These are phyloP conservation scores for Ceratocystis papillata DNA, from an alignment of 2,329 filamentous ascomycete genomes.

Conservation along the genomic window DNA sequence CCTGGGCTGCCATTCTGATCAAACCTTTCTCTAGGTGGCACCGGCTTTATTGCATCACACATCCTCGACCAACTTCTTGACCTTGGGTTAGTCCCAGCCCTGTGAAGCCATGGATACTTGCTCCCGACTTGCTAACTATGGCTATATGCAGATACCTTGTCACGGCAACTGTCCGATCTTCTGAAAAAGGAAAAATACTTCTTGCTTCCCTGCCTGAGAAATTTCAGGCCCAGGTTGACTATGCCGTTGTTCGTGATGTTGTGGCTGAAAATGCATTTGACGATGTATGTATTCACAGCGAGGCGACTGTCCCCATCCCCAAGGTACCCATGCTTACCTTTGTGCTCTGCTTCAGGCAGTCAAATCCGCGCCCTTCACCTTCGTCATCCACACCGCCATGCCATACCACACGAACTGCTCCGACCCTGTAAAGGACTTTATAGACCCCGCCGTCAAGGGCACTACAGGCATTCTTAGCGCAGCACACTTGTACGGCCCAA, in stretches of 20 bases:
- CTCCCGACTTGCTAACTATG: background rate
- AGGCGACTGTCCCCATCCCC: slow-evolving; percentile 31
- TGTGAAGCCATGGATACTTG: background rate
- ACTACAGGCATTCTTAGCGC: slow-evolving; percentile 42
- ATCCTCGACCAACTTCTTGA: slow-evolving; percentile 39
- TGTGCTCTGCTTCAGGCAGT: slow-evolving; percentile 6
- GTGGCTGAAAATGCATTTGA: slow-evolving; percentile 60
- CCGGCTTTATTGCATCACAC: slow-evolving; percentile 46
- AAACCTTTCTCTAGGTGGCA: slow-evolving; percentile 34
- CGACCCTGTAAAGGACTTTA: slow-evolving; percentile 38
- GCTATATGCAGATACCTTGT: slow-evolving; percentile 12
- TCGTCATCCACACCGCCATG: slow-evolving; percentile 62
- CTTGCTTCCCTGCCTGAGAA: slow-evolving; percentile 32
- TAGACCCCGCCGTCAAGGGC: slow-evolving; percentile 47
- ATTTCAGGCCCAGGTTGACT: slow-evolving; percentile 30
- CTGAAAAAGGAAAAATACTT: slow-evolving; percentile 40
- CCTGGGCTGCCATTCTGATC: background rate
- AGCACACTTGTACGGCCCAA: slow-evolving; percentile 35
- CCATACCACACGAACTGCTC: slow-evolving; percentile 61
- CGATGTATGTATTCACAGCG: slow-evolving; percentile 30
- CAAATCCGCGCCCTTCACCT: slow-evolving; percentile 47
- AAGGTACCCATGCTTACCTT: slow-evolving; percentile 17
- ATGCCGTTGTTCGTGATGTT: slow-evolving; percentile 59
- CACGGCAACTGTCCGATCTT: slow-evolving; percentile 21
- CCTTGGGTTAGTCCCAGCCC: slow-evolving; percentile 2